Evolutionary conservation across 805 yeast species (phyloP).

Genomic region (Candida nonsorbophila): DNA sequence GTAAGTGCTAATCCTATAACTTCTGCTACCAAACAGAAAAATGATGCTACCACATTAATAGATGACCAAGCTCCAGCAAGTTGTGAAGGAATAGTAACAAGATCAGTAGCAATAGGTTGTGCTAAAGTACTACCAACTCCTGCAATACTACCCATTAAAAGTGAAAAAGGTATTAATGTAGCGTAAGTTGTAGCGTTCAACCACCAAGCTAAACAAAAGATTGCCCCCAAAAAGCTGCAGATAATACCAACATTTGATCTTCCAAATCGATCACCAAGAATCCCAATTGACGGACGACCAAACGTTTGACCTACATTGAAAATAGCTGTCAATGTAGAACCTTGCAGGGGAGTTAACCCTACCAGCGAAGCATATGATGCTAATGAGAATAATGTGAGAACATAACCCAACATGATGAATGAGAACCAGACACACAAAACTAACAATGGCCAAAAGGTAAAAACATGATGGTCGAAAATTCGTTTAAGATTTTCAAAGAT

Average conservation of each 20-base stretch:
- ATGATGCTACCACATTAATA: slow-evolving; percentile 25
- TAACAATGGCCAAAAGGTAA: slow-evolving; percentile 17
- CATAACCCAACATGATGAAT: slow-evolving; percentile 31
- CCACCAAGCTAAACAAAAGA: slow-evolving; percentile 33
- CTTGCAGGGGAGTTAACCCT: slow-evolving; percentile 39
- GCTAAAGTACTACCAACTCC: slow-evolving; percentile 25
- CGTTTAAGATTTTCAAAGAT: slow-evolving; percentile 18
- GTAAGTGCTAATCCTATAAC: slow-evolving; percentile 49
- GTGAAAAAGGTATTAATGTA: slow-evolving; percentile 22
- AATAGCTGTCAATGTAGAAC: slow-evolving; percentile 27
- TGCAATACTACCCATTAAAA: slow-evolving; percentile 22
- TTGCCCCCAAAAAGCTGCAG: slow-evolving; percentile 16
- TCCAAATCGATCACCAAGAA: slow-evolving; percentile 43
- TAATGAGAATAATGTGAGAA: slow-evolving; percentile 29
- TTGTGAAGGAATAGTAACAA: slow-evolving; percentile 11
- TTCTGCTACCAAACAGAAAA: slow-evolving; percentile 43
- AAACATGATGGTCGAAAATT: slow-evolving; percentile 29
- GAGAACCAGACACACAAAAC: slow-evolving; percentile 29
- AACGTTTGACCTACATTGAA: slow-evolving; percentile 40
- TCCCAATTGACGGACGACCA: slow-evolving; percentile 48
- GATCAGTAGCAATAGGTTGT: slow-evolving; percentile 20
- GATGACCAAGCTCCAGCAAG: slow-evolving; percentile 38
- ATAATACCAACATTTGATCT: slow-evolving; percentile 30
- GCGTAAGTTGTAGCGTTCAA: slow-evolving; percentile 29
- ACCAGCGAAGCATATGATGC: slow-evolving; percentile 33